These are phyloP conservation scores for Corchorus capsularis DNA, from an alignment of 345 rosid genomes.

Conservation along the genomic window DNA sequence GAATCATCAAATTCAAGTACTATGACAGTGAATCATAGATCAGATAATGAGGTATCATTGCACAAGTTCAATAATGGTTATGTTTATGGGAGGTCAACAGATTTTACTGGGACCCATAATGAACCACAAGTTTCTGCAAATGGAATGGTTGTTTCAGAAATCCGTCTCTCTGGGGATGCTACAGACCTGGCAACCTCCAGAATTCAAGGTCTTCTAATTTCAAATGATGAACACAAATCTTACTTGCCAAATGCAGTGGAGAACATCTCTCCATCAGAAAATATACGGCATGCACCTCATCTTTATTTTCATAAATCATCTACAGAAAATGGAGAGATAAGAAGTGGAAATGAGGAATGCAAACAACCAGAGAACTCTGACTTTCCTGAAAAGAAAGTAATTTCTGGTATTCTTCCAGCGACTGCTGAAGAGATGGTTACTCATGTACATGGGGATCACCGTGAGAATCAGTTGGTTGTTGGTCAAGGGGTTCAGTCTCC, in stretches of 20 bases:
- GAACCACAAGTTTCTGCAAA: slow-evolving; percentile 31
- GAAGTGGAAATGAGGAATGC: slow-evolving; percentile 38
- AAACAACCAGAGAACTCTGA: slow-evolving; percentile 32
- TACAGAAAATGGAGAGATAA: slow-evolving; percentile 41
- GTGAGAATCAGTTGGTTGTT: slow-evolving; percentile 30
- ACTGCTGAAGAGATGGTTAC: slow-evolving; percentile 22
- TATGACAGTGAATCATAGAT: slow-evolving; percentile 25
- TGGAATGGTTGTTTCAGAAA: slow-evolving; percentile 42
- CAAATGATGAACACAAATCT: slow-evolving; percentile 36
- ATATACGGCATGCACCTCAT: slow-evolving; percentile 45
- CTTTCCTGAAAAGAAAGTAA: slow-evolving; percentile 26
- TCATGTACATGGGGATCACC: slow-evolving; percentile 25
- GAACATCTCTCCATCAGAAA: slow-evolving; percentile 29
- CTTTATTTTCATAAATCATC: slow-evolving; percentile 34
- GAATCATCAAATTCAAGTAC: slow-evolving; percentile 33
- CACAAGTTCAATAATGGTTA: slow-evolving; percentile 18
- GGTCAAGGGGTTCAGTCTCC: slow-evolving; percentile 41
- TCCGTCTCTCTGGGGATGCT: slow-evolving; percentile 53
- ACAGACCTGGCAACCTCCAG: slow-evolving; percentile 54
- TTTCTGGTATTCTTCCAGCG: slow-evolving; percentile 21
- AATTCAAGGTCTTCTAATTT: slow-evolving; percentile 36
- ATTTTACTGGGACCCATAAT: slow-evolving; percentile 25
- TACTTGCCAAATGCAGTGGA: slow-evolving; percentile 31
- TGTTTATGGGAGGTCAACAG: slow-evolving; percentile 25
- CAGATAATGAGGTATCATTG: slow-evolving; percentile 28